A percentile compares a stretch with the other conserved stretches of the same genome.
Conservation (phyloP, 2,329 filamentous ascomycete genomes). For the Ophiostoma sp. region DNA sequence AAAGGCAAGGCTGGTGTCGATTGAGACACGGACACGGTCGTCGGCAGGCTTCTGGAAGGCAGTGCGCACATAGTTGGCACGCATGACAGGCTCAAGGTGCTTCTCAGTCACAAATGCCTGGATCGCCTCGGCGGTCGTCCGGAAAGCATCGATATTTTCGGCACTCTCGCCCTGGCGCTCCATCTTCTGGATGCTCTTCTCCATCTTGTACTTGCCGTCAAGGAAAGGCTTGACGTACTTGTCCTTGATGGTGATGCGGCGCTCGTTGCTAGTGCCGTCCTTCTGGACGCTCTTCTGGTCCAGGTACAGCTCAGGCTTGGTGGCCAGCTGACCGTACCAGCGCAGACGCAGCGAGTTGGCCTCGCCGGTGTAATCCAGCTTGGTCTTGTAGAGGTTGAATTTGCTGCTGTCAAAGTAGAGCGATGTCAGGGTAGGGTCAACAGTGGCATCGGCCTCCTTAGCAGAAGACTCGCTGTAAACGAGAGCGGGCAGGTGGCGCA, state of each 20-base stretch:
- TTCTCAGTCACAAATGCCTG: slow-evolving; percentile 74
- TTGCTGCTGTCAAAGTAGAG: slow-evolving; percentile 89
- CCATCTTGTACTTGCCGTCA: slow-evolving; percentile 81
- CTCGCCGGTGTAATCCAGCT: slow-evolving; percentile 69
- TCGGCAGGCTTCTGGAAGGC: slow-evolving; percentile 96
- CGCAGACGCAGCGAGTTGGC: slow-evolving; percentile 68
- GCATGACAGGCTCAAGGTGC: slow-evolving; percentile 74
- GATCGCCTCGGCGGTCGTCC: slow-evolving; percentile 67
- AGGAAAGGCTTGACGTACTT: slow-evolving; percentile 90
- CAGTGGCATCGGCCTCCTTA: slow-evolving; percentile 71
- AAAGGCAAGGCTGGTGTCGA: slow-evolving; percentile 87
- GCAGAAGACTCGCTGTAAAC: slow-evolving; percentile 86
- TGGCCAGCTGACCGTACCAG: slow-evolving; percentile 82
- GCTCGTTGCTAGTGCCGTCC: slow-evolving; percentile 71
- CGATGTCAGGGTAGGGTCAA: slow-evolving; percentile 88
- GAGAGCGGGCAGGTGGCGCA: slow-evolving; percentile 82
- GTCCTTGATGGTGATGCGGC: slow-evolving; percentile 79
- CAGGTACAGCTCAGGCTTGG: slow-evolving; percentile 73
- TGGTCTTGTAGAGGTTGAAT: slow-evolving; percentile 81
- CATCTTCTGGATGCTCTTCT: slow-evolving; percentile 85
- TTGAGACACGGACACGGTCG: slow-evolving; percentile 81
- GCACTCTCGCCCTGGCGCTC: slow-evolving; percentile 65
- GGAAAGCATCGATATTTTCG: slow-evolving; percentile 63
- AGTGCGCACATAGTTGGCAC: slow-evolving; percentile 89
- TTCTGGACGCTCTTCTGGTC: slow-evolving; percentile 85